Percentiles rank a stretch among this genome's conserved stretches.
phyloP scores from a whole-genome alignment of 2,329 filamentous ascomycete genomes.

The Chaetomiaceae sp. region DNA sequence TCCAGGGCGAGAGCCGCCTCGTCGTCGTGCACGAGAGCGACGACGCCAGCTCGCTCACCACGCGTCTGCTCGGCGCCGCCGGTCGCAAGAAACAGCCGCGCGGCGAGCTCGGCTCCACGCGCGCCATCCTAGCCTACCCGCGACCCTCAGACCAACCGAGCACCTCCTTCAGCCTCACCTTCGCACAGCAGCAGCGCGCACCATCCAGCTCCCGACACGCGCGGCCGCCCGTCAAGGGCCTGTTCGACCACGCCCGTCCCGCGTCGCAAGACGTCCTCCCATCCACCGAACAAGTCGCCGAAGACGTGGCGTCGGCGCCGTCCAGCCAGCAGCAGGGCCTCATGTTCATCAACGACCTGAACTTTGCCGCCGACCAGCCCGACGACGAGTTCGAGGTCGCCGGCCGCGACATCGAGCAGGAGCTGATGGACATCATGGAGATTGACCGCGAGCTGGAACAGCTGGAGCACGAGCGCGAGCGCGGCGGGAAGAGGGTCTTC shows the following conservation, averaged over 20 bases:
- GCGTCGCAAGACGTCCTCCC: conserved; percentile 19
- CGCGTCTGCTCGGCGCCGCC: conserved; percentile 33
- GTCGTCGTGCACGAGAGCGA: conserved; percentile 50
- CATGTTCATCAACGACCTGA: conserved; percentile 46
- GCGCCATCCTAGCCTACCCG: conserved; percentile 51
- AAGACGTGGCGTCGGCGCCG: conserved; percentile 25
- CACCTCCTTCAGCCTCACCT: conserved; percentile 47
- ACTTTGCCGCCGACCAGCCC: conserved; percentile 46
- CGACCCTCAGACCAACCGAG: conserved; percentile 36
- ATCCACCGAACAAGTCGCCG: conserved; percentile 25
- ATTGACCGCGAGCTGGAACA: conserved; percentile 55
- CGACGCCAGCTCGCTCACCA: conserved; percentile 28
- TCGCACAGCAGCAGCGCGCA: conserved; percentile 32
- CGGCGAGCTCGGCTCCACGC: conserved; percentile 31
- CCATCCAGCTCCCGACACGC: conserved; percentile 27
- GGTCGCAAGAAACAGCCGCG: conserved; percentile 32
- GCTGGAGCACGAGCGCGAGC: conserved; percentile 45
- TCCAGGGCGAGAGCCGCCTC: conserved; percentile 51
- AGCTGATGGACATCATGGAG: conserved; percentile 60
- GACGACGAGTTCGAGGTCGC: conserved; percentile 43
- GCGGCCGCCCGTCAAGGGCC: conserved; percentile 21
- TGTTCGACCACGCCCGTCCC: conserved; percentile 19
- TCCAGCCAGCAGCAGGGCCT: conserved; percentile 31
- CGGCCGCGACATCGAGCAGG: conserved; percentile 49
- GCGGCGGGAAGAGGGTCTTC: conserved; percentile 46